These are phyloP conservation scores for Takakia lepidozioides DNA, from an alignment of 225 moss, liverwort and hornwort genomes.

Conservation along the genomic window DNA sequence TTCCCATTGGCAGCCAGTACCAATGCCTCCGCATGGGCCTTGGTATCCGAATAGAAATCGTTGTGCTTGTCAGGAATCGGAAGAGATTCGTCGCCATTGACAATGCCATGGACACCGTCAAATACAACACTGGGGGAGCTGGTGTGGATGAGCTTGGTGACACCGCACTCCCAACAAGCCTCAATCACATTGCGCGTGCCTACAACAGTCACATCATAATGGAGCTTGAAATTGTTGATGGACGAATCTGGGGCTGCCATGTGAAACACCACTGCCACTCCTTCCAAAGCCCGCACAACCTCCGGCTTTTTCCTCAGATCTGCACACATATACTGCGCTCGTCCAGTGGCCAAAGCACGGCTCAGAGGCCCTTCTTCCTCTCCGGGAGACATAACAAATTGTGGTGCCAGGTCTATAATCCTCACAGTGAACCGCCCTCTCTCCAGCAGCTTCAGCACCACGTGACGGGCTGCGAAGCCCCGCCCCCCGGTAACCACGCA, in stretches of 20 bases:
- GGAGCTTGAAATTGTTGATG: slow-evolving; percentile 63
- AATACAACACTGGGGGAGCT: slow-evolving; percentile 82
- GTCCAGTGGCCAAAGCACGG: slow-evolving; percentile 22
- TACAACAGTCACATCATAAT: slow-evolving; percentile 76
- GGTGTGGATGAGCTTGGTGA: slow-evolving; percentile 68
- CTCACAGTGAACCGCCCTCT: slow-evolving; percentile 48
- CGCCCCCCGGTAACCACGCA: slow-evolving; percentile 87
- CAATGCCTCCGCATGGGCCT: slow-evolving; percentile 84
- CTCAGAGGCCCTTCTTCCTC: slow-evolving; percentile 56
- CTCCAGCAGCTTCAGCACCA: slow-evolving; percentile 68
- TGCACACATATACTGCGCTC: slow-evolving; percentile 51
- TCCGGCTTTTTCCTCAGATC: slow-evolving; percentile 54
- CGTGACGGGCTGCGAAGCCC: slow-evolving; percentile 61
- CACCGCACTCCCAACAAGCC: slow-evolving; percentile 66
- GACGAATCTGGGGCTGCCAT: slow-evolving; percentile 83
- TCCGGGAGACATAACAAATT: slow-evolving; percentile 41
- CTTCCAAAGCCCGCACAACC: slow-evolving; percentile 48
- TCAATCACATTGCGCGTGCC: slow-evolving; percentile 84
- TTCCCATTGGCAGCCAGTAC: slow-evolving; percentile 66
- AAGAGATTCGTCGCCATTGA: slow-evolving; percentile 63
- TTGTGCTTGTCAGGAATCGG: slow-evolving; percentile 74
- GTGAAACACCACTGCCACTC: slow-evolving; percentile 70
- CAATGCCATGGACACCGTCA: slow-evolving; percentile 47
- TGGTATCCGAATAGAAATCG: slow-evolving; percentile 74
- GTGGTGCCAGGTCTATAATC: slow-evolving; percentile 74